Base-by-base conservation (phyloP, 73 alveolate species). In the Effrenium voratum region DNA sequence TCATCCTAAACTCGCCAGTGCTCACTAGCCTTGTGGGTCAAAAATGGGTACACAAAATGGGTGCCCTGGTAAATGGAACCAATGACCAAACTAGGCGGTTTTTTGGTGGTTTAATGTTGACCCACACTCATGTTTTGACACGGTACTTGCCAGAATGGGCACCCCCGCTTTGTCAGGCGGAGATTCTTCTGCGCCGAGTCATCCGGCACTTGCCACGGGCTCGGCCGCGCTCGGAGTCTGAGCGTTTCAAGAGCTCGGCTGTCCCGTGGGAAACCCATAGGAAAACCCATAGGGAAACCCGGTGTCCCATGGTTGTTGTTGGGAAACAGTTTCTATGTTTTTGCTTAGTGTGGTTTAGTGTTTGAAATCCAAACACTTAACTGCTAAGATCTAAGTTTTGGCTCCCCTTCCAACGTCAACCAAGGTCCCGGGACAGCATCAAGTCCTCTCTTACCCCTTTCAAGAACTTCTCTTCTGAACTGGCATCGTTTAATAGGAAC, bases 161-260 rank as follows among this genome's bases (percentile, higher is more conserved):
- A 32, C 6, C 32, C 5, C 32, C 36, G 38, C 36, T 15, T 15
- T 28, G 41, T 6, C 63, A 87, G 95, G 95, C 95, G 3, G 95
- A 87, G 75, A 49, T 87, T 12, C 75, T 87, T 46, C 30, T 87
- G 95, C 55, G 80, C 47, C 82, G 84, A 19, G 45, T 87, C 72
- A 87, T 87, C 22, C 95, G 95, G 34, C 95, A 87, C 34, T 60
- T 87, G 95, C 26, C 12, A 32, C 82, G 24, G 41, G 30, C 12
- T 8, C n/a, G 6, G 32, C 19, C 46, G 36, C 55, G 57, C 22
- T 28, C 34, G 79, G 77, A 5, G 22, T 63, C 12, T 22, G 77
- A 8, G 40, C 43, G 22, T 63, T 26, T 63, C 43, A 30, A 8
- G 77, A 63, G 26, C 40, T 63, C 77, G 12, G 12, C 22, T 16